These are phyloP conservation scores for Willaertia magna DNA, from an alignment of 208 protist species.

Conservation along the genomic window DNA sequence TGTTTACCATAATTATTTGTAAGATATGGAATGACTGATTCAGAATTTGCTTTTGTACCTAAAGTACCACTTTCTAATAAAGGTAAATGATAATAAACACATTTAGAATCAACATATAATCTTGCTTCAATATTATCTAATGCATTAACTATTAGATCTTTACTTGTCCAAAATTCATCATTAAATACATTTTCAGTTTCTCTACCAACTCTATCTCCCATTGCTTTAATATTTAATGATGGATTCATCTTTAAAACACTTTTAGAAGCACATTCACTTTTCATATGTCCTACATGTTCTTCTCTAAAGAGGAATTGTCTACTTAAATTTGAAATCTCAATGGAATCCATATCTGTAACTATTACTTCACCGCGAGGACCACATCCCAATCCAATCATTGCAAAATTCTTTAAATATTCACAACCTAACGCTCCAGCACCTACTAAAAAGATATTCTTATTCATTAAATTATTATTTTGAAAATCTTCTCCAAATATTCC, in stretches of 20 bases:
- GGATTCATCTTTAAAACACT: slow-evolving; percentile 30
- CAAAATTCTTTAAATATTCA: slow-evolving; percentile 45
- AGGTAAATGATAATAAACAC: slow-evolving; percentile 32
- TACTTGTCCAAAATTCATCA: slow-evolving; percentile 31
- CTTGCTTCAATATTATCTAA: slow-evolving; percentile 51
- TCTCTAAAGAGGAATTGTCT: slow-evolving; percentile 46
- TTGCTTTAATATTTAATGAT: slow-evolving; percentile 8
- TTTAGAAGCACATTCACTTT: slow-evolving; percentile 17
- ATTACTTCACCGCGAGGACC: slow-evolving; percentile 23
- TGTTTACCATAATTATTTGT: slow-evolving; percentile 38
- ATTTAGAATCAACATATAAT: slow-evolving; percentile 40
- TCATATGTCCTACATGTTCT: slow-evolving; percentile 34
- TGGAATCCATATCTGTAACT: slow-evolving; percentile 45
- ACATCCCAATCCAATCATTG: slow-evolving; percentile 35
- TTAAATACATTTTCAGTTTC: slow-evolving; percentile 44
- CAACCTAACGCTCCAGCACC: slow-evolving; percentile 44
- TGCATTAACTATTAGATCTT: slow-evolving; percentile 36
- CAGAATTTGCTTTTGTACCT: slow-evolving; percentile 44
- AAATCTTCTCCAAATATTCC: slow-evolving; percentile 32
- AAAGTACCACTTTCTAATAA: slow-evolving; percentile 50
- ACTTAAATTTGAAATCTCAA: slow-evolving; percentile 50
- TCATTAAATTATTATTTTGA: slow-evolving; percentile 30
- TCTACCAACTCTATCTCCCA: slow-evolving; percentile 29
- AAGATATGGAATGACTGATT: slow-evolving; percentile 40
- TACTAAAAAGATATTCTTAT: slow-evolving; percentile 37